These are phyloP conservation scores for Bipolaris gigantea DNA, from an alignment of 2,329 filamentous ascomycete species.

Conservation along the genomic window DNA sequence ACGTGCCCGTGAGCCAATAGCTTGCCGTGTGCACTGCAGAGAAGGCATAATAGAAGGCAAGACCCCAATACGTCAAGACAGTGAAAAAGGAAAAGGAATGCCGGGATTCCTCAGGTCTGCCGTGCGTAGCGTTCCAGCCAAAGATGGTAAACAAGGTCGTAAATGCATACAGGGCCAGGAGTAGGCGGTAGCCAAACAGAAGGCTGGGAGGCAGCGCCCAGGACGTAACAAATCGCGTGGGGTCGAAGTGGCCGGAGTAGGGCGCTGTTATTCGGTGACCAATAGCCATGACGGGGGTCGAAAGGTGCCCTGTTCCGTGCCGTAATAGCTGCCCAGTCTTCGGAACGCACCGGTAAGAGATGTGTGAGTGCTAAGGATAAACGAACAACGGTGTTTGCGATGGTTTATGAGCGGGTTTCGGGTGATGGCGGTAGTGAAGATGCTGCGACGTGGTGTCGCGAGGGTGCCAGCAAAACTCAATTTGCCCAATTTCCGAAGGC, in stretches of 20 bases:
- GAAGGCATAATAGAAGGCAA: conserved; percentile 76
- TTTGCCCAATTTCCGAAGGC: conserved; percentile 14
- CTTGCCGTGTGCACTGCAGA: conserved; percentile 68
- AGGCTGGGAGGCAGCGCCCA: conserved; percentile 72
- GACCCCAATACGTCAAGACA: conserved; percentile 77
- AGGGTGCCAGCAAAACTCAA: conserved; percentile 8
- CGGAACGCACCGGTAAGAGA: conserved; percentile 2
- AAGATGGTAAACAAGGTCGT: conserved; percentile 69
- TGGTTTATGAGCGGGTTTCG: conserved; percentile 3
- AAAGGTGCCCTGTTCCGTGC: conserved; percentile 7
- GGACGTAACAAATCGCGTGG: conserved; percentile 71
- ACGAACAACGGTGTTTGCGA: background rate
- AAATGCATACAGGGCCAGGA: conserved; percentile 66
- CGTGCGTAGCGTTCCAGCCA: conserved; percentile 63
- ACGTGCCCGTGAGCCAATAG: conserved; percentile 55
- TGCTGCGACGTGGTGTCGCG: conserved; percentile 11
- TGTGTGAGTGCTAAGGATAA: background rate
- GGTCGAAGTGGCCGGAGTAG: conserved; percentile 45
- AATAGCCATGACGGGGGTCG: conserved; percentile 28
- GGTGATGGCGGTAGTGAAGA: conserved; percentile 3
- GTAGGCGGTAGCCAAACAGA: conserved; percentile 61
- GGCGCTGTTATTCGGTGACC: conserved; percentile 24
- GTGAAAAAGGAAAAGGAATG: conserved; percentile 81
- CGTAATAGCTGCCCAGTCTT: background rate
- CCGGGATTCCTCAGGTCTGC: conserved; percentile 48